A percentile compares a stretch with the other conserved stretches of the same genome.
Evolutionary conservation across 257 asterid species (phyloP).

Genomic region (Solanum appendiculatum): DNA sequence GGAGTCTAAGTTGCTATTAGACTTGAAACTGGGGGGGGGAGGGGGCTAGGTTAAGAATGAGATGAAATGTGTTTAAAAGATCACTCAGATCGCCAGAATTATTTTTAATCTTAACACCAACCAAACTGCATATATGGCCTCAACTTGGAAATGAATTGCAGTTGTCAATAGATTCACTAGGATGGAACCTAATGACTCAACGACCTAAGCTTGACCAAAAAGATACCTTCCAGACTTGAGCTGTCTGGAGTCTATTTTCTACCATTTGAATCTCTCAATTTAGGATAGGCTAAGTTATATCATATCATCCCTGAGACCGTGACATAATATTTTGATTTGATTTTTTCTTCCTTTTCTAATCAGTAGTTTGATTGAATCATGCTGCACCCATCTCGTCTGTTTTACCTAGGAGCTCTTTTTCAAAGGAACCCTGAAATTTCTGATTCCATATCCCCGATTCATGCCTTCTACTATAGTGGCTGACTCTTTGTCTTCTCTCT

Average conservation of each 20-base stretch:
- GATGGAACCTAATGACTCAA: neutral
- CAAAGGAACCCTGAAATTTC: neutral
- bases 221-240: neutral
- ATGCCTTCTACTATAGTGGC: neutral
- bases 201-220: neutral
- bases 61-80: neutral
- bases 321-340: neutral
- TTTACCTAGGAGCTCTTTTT: neutral
- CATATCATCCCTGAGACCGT: neutral
- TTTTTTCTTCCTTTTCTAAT: neutral
- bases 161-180: neutral
- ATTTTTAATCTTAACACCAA: neutral
- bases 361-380: neutral
- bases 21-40: neutral
- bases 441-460: neutral
- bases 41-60: neutral
- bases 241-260: neutral
- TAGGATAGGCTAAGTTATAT: neutral
- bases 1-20: neutral
- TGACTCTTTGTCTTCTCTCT: slow-evolving; percentile 1
- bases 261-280: neutral
- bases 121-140: neutral
- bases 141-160: neutral
- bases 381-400: neutral
- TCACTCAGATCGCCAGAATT: neutral